These are phyloP conservation scores for Kodamaea kakaduensis DNA, from an alignment of 805 yeast species.

Conservation along the genomic window DNA sequence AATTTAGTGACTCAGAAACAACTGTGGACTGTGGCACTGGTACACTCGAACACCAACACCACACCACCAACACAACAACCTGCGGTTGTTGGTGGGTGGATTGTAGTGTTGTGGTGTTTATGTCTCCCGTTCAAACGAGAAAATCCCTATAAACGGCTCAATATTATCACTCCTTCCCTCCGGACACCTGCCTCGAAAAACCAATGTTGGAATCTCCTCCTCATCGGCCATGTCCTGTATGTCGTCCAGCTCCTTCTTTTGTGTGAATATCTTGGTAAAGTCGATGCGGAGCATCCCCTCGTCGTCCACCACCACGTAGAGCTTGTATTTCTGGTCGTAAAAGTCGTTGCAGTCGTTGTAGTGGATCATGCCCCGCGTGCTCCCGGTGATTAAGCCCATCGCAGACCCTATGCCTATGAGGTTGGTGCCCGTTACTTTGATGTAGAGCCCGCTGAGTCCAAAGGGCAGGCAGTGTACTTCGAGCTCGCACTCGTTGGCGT, in stretches of 20 bases:
- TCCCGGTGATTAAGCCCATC: slow-evolving; percentile 54
- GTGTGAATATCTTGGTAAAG: slow-evolving; percentile 42
- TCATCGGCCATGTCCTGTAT: slow-evolving; percentile 30
- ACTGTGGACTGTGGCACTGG: too few relatives aligned
- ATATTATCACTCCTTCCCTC: slow-evolving; percentile 49
- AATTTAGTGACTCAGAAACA: too few relatives aligned
- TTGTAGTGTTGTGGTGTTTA: too few relatives aligned
- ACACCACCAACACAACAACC: too few relatives aligned
- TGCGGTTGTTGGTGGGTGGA: too few relatives aligned
- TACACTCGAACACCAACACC: too few relatives aligned
- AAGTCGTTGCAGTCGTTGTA: slow-evolving; percentile 47
- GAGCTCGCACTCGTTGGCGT: slow-evolving; percentile 48
- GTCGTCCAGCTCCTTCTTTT: slow-evolving; percentile 2
- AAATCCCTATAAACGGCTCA: slow-evolving; percentile 54
- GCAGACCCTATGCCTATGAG: slow-evolving; percentile 54
- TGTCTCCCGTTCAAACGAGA: slow-evolving; percentile 46
- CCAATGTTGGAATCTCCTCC: slow-evolving; percentile 43
- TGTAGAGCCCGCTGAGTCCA: slow-evolving; percentile 49
- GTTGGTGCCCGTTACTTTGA: slow-evolving; percentile 45
- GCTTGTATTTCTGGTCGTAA: slow-evolving; percentile 44
- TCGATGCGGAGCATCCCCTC: slow-evolving; percentile 46
- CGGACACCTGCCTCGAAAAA: slow-evolving; percentile 51
- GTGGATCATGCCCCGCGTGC: slow-evolving; percentile 45
- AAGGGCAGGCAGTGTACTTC: slow-evolving; percentile 57
- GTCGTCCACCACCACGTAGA: slow-evolving; percentile 47